Evolutionary conservation across 2,329 filamentous ascomycete species (phyloP).

Genomic region (Trichothecium roseum): DNA sequence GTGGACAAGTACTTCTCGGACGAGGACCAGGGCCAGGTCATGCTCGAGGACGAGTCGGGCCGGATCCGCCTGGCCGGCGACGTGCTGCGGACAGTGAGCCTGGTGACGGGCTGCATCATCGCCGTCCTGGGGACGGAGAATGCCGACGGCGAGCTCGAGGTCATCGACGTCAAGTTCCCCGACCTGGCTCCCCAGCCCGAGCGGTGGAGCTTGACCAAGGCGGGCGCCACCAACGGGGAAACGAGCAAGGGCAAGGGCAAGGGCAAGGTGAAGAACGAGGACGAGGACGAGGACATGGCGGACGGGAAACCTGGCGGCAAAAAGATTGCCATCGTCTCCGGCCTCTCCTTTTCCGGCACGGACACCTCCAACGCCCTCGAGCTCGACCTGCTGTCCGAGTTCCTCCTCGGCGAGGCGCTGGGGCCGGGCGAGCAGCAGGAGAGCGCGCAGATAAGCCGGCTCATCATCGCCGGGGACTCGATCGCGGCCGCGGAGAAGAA

Average conservation of each 20-base stretch:
- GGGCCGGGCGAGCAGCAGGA: conserved; percentile 48
- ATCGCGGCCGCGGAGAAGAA: conserved; percentile 53
- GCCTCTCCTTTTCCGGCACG: conserved; percentile 70
- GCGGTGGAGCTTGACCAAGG: conserved; percentile 58
- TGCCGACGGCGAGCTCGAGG: conserved; percentile 80
- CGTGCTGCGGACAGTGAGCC: conserved; percentile 53
- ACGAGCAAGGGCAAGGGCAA: conserved; percentile 18
- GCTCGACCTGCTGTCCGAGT: conserved; percentile 73
- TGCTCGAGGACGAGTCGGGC: conserved; percentile 93
- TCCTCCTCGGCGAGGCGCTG: conserved; percentile 72
- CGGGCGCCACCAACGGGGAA: no score
- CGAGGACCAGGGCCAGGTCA: conserved; percentile 52
- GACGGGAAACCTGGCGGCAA: conserved; percentile 28
- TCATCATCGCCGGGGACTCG: conserved; percentile 89
- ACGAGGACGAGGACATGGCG: conserved; percentile 48
- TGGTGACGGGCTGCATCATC: conserved; percentile 89
- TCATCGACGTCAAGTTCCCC: conserved; percentile 80
- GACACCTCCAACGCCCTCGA: conserved; percentile 62
- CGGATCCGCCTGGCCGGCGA: conserved; percentile 70
- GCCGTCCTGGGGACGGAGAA: conserved; percentile 96
- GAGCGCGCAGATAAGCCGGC: conserved; percentile 61
- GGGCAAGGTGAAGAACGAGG: conserved; percentile 22
- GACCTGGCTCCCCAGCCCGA: conserved; percentile 74
- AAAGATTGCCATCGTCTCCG: conserved; percentile 78
- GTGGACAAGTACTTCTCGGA: conserved; percentile 65